phyloP scores from a whole-genome alignment of 2,329 filamentous ascomycete species.

The Arachnomyces sp. region DNA sequence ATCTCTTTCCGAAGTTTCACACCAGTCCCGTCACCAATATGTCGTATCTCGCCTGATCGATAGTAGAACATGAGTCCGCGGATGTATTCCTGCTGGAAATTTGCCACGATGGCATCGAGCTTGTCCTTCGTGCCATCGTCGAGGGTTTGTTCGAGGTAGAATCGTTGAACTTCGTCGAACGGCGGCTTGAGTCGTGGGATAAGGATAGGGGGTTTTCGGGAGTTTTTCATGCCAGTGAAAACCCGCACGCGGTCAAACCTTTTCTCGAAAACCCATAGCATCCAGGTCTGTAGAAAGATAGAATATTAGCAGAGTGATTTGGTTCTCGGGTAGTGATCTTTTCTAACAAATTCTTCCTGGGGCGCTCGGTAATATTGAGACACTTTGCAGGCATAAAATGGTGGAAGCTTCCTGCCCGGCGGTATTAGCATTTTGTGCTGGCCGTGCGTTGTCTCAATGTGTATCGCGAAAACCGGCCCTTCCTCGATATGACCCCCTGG shows the following conservation, averaged over 20 bases:
- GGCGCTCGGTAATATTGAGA: too few species aligned
- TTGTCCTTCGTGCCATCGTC: neutral
- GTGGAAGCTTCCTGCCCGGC: too few species aligned
- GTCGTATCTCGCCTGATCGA: neutral
- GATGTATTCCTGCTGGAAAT: neutral
- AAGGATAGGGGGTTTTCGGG: neutral
- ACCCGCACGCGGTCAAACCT: conserved; percentile 5
- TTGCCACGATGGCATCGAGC: neutral
- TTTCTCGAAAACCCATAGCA: conserved; percentile 5
- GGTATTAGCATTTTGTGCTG: too few species aligned
- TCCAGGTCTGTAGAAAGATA: neutral
- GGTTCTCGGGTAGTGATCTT: too few species aligned
- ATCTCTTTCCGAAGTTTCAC: too few species aligned
- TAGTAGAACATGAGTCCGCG: conserved; percentile 1
- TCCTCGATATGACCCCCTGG: too few species aligned
- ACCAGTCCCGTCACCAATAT: too few species aligned
- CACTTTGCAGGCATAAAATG: too few species aligned
- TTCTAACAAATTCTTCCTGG: too few species aligned
- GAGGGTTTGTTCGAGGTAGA: neutral
- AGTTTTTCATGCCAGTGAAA: neutral
- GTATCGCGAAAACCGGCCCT: too few species aligned
- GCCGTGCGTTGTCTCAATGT: too few species aligned
- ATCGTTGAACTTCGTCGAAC: conserved; percentile 1
- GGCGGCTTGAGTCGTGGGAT: neutral
- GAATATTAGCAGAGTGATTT: too few species aligned